Evolutionary conservation across 257 asterid genomes (phyloP).

Genomic region (Capsicum baccatum): DNA sequence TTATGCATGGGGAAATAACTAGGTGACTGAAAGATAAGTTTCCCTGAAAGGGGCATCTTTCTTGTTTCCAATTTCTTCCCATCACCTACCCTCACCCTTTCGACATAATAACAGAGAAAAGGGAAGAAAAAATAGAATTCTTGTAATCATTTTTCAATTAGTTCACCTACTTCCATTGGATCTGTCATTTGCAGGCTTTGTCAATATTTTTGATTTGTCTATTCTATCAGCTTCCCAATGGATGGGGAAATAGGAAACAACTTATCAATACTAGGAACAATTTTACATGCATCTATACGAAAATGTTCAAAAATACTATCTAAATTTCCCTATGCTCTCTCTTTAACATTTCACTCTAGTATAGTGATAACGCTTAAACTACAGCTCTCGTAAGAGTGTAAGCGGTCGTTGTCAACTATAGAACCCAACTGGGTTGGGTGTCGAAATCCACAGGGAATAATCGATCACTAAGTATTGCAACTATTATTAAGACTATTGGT

Average conservation of each 20-base stretch:
- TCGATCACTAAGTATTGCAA: too few relatives aligned
- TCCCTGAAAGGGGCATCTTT: background rate
- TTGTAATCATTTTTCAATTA: background rate
- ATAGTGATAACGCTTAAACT: too few relatives aligned
- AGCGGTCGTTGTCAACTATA: too few relatives aligned
- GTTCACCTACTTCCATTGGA: background rate
- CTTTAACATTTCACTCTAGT: background rate
- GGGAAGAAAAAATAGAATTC: background rate
- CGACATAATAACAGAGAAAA: background rate
- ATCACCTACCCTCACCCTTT: background rate
- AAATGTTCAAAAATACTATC: background rate
- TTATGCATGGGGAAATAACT: background rate
- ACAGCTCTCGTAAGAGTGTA: too few relatives aligned
- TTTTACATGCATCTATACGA: constrained; percentile 48
- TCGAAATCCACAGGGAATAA: too few relatives aligned
- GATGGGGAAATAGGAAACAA: constrained; percentile 56
- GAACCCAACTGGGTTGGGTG: too few relatives aligned
- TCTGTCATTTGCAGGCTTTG: constrained; percentile 56
- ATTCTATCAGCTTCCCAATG: constrained; percentile 62
- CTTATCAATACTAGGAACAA: constrained; percentile 73
- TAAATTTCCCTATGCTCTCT: background rate
- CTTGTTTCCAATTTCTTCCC: background rate
- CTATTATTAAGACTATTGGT: too few relatives aligned
- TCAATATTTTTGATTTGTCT: constrained; percentile 67
- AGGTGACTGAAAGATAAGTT: background rate